phyloP scores from a whole-genome alignment of 805 yeast species.

The Saccharomycopsis sp. region DNA sequence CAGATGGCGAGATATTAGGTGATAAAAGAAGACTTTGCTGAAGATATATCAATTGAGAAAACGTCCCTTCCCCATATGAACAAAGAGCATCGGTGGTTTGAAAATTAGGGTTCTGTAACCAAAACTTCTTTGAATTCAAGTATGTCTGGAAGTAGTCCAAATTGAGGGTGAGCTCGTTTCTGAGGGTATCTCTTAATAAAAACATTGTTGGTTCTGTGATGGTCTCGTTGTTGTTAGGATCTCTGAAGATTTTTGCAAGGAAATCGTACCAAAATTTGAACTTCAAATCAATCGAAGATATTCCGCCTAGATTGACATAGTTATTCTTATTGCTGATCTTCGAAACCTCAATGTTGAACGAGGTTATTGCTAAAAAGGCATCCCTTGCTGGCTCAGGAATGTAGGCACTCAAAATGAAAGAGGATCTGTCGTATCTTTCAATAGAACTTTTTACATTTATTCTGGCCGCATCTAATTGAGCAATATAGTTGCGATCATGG shows the following conservation, averaged over 20 bases:
- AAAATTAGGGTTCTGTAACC: slow-evolving; percentile 42
- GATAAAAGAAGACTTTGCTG: slow-evolving; percentile 55
- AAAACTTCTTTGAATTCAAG: slow-evolving; percentile 51
- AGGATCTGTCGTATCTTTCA: slow-evolving; percentile 50
- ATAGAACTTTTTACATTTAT: slow-evolving; percentile 25
- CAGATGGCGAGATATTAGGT: slow-evolving; percentile 50
- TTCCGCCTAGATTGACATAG: slow-evolving; percentile 22
- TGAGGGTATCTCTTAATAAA: slow-evolving; percentile 48
- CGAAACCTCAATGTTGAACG: slow-evolving; percentile 59
- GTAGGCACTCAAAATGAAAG: slow-evolving; percentile 60
- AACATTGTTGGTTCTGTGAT: slow-evolving; percentile 61
- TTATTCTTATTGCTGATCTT: slow-evolving; percentile 38
- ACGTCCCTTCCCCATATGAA: slow-evolving; percentile 73
- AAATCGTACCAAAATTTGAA: slow-evolving; percentile 72
- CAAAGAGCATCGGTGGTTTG: slow-evolving; percentile 52
- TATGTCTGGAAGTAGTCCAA: slow-evolving; percentile 50
- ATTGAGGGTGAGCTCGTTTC: slow-evolving; percentile 45
- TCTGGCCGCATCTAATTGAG: slow-evolving; percentile 15
- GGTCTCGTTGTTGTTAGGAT: slow-evolving; percentile 30
- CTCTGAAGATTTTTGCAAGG: slow-evolving; percentile 39
- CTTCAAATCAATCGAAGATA: slow-evolving; percentile 36
- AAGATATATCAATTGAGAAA: slow-evolving; percentile 66
- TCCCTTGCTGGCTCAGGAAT: slow-evolving; percentile 59
- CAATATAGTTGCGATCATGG: background rate
- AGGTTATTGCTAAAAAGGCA: slow-evolving; percentile 55